Conservation (phyloP, 495 filamentous ascomycete species). For the Aspergillus haitiensis region DNA sequence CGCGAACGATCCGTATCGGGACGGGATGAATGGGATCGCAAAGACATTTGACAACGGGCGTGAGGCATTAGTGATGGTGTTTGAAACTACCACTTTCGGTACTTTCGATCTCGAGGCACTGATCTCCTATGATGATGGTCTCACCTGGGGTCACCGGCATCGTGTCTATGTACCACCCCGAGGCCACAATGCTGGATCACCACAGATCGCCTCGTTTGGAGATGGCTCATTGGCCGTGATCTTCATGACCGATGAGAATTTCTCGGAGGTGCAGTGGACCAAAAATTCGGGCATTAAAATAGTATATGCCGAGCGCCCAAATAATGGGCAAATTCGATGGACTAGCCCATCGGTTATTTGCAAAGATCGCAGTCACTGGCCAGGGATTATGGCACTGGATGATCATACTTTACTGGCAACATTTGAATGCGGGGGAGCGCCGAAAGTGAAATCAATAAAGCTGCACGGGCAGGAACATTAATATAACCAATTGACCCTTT, state of each 20-base stretch:
- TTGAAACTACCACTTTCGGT: constrained; percentile 55
- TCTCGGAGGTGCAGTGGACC: constrained; percentile 35
- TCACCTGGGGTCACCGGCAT: constrained; percentile 53
- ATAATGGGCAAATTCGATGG: constrained; percentile 41
- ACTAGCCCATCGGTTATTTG: constrained; percentile 30
- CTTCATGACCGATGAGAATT: constrained; percentile 65
- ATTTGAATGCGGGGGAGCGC: constrained; percentile 42
- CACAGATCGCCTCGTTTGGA: constrained; percentile 56
- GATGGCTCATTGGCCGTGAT: constrained; percentile 57
- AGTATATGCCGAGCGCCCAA: constrained; percentile 38
- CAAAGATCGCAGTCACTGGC: constrained; percentile 43
- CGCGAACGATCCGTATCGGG: constrained; percentile 42
- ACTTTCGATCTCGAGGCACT: constrained; percentile 56
- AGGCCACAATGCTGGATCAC: constrained; percentile 56
- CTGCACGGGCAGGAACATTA: constrained; percentile 20
- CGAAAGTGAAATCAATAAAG: constrained; percentile 36
- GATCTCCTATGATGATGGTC: constrained; percentile 58
- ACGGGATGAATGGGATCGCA: constrained; percentile 63
- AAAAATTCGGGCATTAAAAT: constrained; percentile 44
- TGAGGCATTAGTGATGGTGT: constrained; percentile 54
- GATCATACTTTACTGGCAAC: constrained; percentile 38
- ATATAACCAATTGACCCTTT: constrained; percentile 2
- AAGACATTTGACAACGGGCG: constrained; percentile 41
- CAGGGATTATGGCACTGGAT: constrained; percentile 43
- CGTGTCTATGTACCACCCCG: constrained; percentile 48